Percentiles rank a stretch among this genome's conserved stretches.
These are phyloP conservation scores for Gypsophila paniculata DNA, from an alignment of 179 eudicot species.

Conservation along the genomic window DNA sequence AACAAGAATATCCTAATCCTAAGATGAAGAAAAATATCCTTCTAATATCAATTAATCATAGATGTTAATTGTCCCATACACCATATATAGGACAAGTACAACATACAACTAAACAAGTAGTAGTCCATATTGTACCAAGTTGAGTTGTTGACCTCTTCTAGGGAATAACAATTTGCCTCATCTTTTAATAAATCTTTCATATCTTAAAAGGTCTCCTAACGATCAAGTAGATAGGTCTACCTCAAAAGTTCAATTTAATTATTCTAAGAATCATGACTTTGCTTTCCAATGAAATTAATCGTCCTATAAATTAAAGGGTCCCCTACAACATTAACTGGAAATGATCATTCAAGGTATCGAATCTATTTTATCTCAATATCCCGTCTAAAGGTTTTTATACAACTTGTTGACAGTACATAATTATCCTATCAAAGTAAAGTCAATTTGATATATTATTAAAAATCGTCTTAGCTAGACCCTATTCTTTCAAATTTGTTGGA, in stretches of 20 bases:
- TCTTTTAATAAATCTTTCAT: neutral
- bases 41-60: no score
- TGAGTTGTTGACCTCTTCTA: neutral
- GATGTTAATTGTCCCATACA: neutral
- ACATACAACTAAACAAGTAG: neutral
- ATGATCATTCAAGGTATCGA: slow-evolving; percentile 10
- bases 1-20: no score
- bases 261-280: neutral
- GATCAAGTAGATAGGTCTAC: neutral
- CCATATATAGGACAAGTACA: neutral
- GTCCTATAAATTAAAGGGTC: neutral
- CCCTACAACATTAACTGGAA: neutral
- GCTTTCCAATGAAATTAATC: slow-evolving; percentile 11
- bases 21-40: no score
- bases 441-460: no score
- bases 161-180: neutral
- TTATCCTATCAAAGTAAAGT: neutral
- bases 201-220: neutral
- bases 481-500: no score
- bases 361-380: slow-evolving; percentile 4
- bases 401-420: slow-evolving; percentile 10
- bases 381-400: neutral
- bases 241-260: neutral
- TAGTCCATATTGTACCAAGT: neutral
- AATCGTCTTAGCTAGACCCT: no score